Evolutionary conservation across 805 yeast species (phyloP).

Genomic region (Saturnispora mendoncae): DNA sequence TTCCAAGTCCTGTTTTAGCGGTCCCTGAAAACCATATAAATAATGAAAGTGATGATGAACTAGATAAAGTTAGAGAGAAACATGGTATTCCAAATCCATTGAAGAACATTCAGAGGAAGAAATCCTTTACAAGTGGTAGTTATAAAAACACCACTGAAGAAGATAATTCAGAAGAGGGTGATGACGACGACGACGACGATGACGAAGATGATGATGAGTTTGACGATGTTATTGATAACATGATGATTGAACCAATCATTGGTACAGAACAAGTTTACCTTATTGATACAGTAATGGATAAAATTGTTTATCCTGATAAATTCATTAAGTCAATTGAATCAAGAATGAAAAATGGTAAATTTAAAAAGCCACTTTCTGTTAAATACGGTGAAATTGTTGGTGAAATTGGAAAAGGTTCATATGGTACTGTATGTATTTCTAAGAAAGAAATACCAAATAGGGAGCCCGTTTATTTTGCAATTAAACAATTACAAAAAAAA

Average conservation of each 20-base stretch:
- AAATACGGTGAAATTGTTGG: conserved; percentile 47
- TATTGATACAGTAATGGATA: conserved; percentile 39
- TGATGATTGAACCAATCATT: conserved; percentile 38
- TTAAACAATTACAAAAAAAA: conserved; percentile 63
- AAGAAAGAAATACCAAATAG: conserved; percentile 34
- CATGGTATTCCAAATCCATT: conserved; percentile 8
- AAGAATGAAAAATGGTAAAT: conserved; percentile 16
- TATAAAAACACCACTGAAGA: conserved; percentile 1
- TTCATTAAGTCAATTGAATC: conserved; percentile 24
- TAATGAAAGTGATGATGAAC: conserved; percentile 11
- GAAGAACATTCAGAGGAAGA: conserved; percentile 5
- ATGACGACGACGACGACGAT: conserved; percentile 20
- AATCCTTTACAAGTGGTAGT: conserved; percentile 1
- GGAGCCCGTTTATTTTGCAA: conserved; percentile 51
- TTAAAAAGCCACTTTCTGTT: conserved; percentile 30
- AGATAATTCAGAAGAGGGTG: conserved; percentile 12
- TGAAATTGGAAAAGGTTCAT: conserved; percentile 39
- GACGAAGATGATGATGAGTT: conserved; percentile 28
- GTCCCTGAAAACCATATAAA: conserved; percentile 5
- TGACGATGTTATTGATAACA: conserved; percentile 32
- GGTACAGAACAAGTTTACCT: conserved; percentile 41
- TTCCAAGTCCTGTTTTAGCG: conserved; percentile 1
- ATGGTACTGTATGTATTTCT: conserved; percentile 39
- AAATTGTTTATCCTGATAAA: conserved; percentile 35
- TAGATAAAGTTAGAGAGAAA: conserved; percentile 8